phyloP scores from a whole-genome alignment of 148 eudicot species.

The Vaccinium darrowii region DNA sequence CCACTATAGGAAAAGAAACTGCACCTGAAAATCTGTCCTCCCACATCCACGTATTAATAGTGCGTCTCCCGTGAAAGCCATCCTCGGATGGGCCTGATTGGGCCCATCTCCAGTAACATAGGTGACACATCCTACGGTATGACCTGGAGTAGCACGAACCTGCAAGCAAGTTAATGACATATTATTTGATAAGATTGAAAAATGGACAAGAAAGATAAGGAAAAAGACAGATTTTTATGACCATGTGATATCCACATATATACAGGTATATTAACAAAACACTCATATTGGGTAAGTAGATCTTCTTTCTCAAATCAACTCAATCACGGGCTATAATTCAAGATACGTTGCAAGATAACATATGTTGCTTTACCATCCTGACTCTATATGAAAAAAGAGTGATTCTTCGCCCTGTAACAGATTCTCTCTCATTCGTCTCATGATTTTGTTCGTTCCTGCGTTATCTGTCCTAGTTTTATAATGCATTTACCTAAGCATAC shows the following conservation, averaged over 20 bases:
- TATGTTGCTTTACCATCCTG: background rate
- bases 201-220: background rate
- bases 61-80: constrained; percentile 97
- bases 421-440: background rate
- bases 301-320: background rate
- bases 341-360: background rate
- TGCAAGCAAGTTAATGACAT: constrained; percentile 26
- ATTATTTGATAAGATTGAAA: background rate
- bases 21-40: constrained; percentile 95
- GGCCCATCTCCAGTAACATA: constrained; percentile 93
- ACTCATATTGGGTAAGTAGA: too few relatives aligned
- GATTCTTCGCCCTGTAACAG: background rate
- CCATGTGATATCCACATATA: background rate
- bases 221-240: background rate
- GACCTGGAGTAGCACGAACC: constrained; percentile 98
- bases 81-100: constrained; percentile 81
- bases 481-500: background rate
- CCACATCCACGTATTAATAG: constrained; percentile 94
- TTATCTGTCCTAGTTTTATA: background rate
- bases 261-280: background rate
- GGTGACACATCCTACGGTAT: constrained; percentile 89
- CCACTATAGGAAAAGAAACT: constrained; percentile 2
- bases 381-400: background rate
- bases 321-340: background rate
- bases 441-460: background rate